Evolutionary conservation across 306 rosid genomes (phyloP), one percentile per base, ranked within the genome.

Genomic region (Sicyos baderoa): DNA sequence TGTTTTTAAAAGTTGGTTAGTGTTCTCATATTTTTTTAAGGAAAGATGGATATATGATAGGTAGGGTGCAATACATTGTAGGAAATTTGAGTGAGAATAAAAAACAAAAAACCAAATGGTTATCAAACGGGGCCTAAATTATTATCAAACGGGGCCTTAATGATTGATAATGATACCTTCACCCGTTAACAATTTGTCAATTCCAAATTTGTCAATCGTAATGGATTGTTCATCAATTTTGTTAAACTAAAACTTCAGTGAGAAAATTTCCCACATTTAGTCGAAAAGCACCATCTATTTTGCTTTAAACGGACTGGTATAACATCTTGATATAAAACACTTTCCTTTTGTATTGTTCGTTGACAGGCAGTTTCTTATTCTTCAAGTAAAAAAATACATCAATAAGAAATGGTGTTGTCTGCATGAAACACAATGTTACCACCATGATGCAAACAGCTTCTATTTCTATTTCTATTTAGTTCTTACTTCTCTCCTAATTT

Each of bases 401-500:
- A 48, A 47, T 21, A 22, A 47, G 52, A 48, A 64, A 40, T 5
- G 54, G 8, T 3, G 32, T 15, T 47, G 18, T 47, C 21, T 40
- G 32, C 52, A 17, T 42, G 53, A 64, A 44, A 40, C 11, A 40
- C 45, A 40, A 40, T 40, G 45, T 40, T 40, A 40, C 45, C 45
- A 40, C 45, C 45, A 40, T 35, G 42, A 35, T 35, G 42, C 42
- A 10, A 7, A 40, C 45, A 1, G 1, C 45, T 6, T 21, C 13
- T 42, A 64, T 50, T 51, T 68, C 1, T 17, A 29, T 15, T 68
- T 68, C 2, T 27, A 27, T 68, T 68, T 25, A 7, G 59, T 52
- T 27, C 60, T 78, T 62, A 58, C 72, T 54, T 74, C 68, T 77
- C 67, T 71, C 47, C 67, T 77, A 44, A 49, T 76, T 25, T 71